Evolutionary conservation across 192 early-diverging fungal genomes (phyloP).

Genomic region (Cladochytrium replicatum): DNA sequence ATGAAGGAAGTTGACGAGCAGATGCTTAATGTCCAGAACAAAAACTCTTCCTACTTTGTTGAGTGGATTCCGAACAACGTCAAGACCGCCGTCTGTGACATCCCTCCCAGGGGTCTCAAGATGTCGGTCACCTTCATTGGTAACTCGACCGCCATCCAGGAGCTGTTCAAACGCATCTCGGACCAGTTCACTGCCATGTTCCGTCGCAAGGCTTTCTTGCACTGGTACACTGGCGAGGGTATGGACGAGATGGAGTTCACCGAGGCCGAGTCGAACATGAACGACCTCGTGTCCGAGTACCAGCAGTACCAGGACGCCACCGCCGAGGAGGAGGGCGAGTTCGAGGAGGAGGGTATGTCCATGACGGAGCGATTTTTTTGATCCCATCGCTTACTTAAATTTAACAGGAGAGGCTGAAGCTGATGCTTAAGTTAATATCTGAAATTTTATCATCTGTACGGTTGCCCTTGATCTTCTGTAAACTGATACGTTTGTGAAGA

Average conservation of each 20-base stretch:
- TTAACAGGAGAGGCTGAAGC: no score
- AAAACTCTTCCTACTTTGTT: constrained; percentile 97
- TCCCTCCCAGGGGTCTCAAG: constrained; percentile 78
- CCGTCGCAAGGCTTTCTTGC: constrained; percentile 84
- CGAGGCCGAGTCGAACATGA: constrained; percentile 94
- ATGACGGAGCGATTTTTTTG: no score
- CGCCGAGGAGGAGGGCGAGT: constrained; percentile 30
- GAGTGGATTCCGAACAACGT: constrained; percentile 99
- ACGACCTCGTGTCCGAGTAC: constrained; percentile 95
- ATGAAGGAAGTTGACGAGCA: constrained; percentile 98
- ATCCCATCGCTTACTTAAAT: no score
- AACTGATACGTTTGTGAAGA: no score
- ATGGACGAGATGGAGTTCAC: constrained; percentile 98
- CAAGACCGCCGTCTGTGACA: constrained; percentile 85
- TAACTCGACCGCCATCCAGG: constrained; percentile 86
- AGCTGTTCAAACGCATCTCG: constrained; percentile 84
- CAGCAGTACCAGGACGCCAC: constrained; percentile 69
- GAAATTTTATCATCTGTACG: no score
- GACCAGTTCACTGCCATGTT: constrained; percentile 91
- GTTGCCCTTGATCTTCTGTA: no score
- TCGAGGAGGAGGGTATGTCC: no score
- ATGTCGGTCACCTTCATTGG: constrained; percentile 92
- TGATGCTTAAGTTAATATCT: no score
- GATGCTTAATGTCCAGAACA: constrained; percentile 92
- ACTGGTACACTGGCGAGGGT: constrained; percentile 92